Evolutionary conservation across 164 flowering plant species (phyloP), one percentile per base, ranked within the genome.

Genomic region (Stephania japonica): DNA sequence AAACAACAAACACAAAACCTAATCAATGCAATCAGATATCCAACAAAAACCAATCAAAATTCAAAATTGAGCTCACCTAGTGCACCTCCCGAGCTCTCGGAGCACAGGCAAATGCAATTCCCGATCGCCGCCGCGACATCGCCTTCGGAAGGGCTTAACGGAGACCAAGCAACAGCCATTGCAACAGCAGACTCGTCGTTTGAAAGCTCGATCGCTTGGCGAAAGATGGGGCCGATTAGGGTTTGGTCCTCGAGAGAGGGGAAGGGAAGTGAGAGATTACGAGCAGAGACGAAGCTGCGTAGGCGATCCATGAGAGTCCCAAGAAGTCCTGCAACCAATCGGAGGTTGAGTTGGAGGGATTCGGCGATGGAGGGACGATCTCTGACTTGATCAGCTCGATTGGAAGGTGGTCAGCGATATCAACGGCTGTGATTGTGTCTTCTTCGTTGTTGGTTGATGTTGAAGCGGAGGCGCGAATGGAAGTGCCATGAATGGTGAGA

Each of bases 251-350:
- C 68, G 89, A 83, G 43, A 82, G 84, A 72, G 97, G 94, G 63
- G 92, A 87, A 23, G 98, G 95, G 64, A 90, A 83, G 82, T 93
- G 98, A 23, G 98, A 87, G 78, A 96, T 89, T 47, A 96, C 94
- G 50, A 93, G 85, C 21, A 92, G 90, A 67, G 97, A 87, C 23
- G 97, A 83, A 53, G 97, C 91, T 66, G 90, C 97, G 73, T 92
- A 96, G 6, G 94, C 94, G 76, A 96, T 78, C 99, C 99, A 93
- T 80, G 97, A 80, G 84, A 85, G 81, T 7, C 92, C 93, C 65
- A 81, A 72, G 78, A 90, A 91, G 75, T 90, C 89, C 7, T 81
- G 90, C 13, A 90, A 63, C 84, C 87, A 90, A 77, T 91, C 99
- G 69, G 87, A 70, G 62, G 86, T 74, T 42, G 89, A 82, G 5